These are phyloP conservation scores for sunflower (Helianthus annuus) DNA, from an alignment of 129 eudicot species.

Conservation along the genomic window DNA sequence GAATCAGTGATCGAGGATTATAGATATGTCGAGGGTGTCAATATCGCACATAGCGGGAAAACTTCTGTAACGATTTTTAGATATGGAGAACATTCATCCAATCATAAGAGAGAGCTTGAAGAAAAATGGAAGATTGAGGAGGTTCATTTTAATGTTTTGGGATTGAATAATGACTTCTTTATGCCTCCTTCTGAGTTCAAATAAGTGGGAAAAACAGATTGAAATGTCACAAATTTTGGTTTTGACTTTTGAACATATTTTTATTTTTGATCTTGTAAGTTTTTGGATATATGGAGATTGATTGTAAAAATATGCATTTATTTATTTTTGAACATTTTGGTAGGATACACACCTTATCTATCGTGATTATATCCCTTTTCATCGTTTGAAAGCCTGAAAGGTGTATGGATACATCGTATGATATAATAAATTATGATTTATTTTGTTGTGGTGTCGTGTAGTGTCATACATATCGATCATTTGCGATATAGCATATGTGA, in stretches of 20 bases:
- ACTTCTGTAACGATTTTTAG: conserved; percentile 73
- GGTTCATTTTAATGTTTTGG: conserved; percentile 75
- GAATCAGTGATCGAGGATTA: conserved; percentile 87
- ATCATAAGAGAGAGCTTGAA: conserved; percentile 80
- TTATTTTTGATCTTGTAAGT: background rate
- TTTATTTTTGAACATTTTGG: no score
- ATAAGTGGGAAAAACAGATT: conserved; percentile 4
- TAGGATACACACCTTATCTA: no score
- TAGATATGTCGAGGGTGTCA: conserved; percentile 82
- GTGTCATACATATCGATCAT: no score
- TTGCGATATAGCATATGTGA: no score
- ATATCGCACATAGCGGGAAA: conserved; percentile 83
- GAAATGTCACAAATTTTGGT: background rate
- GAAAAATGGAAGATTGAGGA: conserved; percentile 88
- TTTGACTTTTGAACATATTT: background rate
- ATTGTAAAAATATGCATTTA: background rate
- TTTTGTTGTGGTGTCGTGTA: no score
- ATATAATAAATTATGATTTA: no score
- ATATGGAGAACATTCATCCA: conserved; percentile 89
- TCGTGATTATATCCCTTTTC: no score
- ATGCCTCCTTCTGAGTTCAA: conserved; percentile 61
- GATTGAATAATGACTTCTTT: conserved; percentile 66
- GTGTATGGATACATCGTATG: no score
- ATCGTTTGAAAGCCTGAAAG: no score
- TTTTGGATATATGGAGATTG: background rate